Evolutionary conservation across 805 yeast genomes (phyloP).

Genomic region (Zygoascus flipseniorum): DNA sequence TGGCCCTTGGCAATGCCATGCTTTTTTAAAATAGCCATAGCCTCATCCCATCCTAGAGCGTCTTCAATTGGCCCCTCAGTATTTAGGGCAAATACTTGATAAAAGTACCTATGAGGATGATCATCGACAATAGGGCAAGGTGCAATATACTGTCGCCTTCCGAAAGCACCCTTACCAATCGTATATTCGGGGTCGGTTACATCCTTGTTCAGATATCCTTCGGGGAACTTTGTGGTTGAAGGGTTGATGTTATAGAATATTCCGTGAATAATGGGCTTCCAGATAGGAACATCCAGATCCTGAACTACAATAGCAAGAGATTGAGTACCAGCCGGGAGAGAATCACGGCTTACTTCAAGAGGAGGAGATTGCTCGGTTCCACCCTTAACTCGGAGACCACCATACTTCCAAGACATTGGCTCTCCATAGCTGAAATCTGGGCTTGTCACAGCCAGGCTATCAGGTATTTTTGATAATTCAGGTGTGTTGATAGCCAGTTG

Average conservation of each 20-base stretch:
- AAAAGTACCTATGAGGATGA: conserved; percentile 16
- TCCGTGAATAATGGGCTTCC: conserved; percentile 11
- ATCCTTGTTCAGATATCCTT: conserved; percentile 2
- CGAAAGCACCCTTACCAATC: conserved; percentile 11
- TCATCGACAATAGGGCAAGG: conserved; percentile 15
- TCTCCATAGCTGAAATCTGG: conserved; percentile 11
- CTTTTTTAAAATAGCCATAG: conserved; percentile 1
- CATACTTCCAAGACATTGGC: conserved; percentile 13
- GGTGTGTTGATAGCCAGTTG: conserved; percentile 3
- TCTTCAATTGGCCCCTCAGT: conserved; percentile 1
- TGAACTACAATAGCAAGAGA: conserved; percentile 10
- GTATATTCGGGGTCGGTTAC: neutral
- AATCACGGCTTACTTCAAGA: conserved; percentile 3
- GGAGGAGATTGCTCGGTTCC: conserved; percentile 9
- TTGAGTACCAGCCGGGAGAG: conserved; percentile 9
- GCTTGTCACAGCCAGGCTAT: conserved; percentile 9
- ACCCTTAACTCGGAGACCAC: conserved; percentile 9
- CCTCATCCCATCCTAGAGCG: neutral
- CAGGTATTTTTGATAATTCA: conserved; percentile 4
- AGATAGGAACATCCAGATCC: conserved; percentile 16
- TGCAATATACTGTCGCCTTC: conserved; percentile 11
- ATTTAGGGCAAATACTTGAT: conserved; percentile 12
- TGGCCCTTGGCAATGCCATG: conserved; percentile 10
- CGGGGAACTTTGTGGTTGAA: neutral
- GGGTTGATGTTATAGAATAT: conserved; percentile 8